Evolutionary conservation across 495 filamentous ascomycete genomes (phyloP).

Genomic region (Penicillium atrosanguineum): DNA sequence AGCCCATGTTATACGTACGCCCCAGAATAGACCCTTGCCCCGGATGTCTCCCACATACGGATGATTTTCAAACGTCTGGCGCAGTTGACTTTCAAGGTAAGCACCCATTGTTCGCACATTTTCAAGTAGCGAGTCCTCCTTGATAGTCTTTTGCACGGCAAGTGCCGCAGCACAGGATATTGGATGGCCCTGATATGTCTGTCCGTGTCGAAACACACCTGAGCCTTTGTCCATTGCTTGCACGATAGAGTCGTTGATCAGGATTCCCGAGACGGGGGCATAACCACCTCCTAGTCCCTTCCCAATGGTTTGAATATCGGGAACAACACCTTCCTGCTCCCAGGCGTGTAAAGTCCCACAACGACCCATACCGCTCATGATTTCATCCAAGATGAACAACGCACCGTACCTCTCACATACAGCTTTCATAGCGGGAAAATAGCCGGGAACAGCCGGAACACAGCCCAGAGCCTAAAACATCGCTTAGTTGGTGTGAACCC

Average conservation of each 20-base stretch:
- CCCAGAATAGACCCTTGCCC: constrained; percentile 57
- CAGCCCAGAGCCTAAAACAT: constrained; percentile 51
- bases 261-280: constrained; percentile 58
- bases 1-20: constrained; percentile 31
- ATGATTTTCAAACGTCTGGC: constrained; percentile 30
- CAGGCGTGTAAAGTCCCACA: constrained; percentile 67
- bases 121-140: constrained; percentile 44
- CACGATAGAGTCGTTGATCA: constrained; percentile 54
- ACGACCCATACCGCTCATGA: constrained; percentile 78
- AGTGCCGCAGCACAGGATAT: constrained; percentile 55
- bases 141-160: constrained; percentile 52
- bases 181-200: constrained; percentile 61
- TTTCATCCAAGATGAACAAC: constrained; percentile 70
- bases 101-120: constrained; percentile 48
- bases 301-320: constrained; percentile 68
- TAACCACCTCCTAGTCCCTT: constrained; percentile 70
- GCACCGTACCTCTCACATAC: constrained; percentile 65
- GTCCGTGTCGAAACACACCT: constrained; percentile 54
- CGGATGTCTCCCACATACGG: constrained; percentile 56
- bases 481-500: background rate
- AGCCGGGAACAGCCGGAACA: constrained; percentile 61
- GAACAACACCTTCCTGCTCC: constrained; percentile 60
- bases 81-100: constrained; percentile 39
- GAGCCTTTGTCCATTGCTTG: constrained; percentile 53
- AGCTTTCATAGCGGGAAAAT: constrained; percentile 59